These are phyloP conservation scores for Aspergillus thermomutatus DNA, from an alignment of 2,329 filamentous ascomycete species.

Conservation along the genomic window DNA sequence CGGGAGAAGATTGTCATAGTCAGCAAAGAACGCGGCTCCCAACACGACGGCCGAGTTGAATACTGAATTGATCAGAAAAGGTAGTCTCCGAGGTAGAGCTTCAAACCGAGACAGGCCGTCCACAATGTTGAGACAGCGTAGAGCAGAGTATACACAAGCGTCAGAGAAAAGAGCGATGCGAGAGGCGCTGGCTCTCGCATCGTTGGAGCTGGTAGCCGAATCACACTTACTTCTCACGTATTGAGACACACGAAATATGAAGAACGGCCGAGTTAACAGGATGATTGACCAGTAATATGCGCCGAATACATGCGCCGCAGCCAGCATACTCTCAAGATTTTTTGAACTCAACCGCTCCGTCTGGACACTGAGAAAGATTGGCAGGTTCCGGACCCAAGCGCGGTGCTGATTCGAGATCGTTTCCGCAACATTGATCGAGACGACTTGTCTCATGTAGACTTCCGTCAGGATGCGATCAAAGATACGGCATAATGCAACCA, in stretches of 20 bases:
- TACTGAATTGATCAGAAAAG: conserved; percentile 46
- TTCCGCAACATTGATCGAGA: conserved; percentile 41
- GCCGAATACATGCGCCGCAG: conserved; percentile 49
- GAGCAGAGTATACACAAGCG: conserved; percentile 45
- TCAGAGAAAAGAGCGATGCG: conserved; percentile 35
- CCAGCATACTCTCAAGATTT: conserved; percentile 36
- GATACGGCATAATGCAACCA: conserved; percentile 42
- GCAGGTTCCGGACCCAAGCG: conserved; percentile 40
- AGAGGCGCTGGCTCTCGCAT: conserved; percentile 24
- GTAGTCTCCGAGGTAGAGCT: conserved; percentile 41
- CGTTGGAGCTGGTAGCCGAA: conserved; percentile 9
- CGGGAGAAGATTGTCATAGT: conserved; percentile 40
- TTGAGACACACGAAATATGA: conserved; percentile 50
- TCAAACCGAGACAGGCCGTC: conserved; percentile 33
- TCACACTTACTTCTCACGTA: conserved; percentile 31
- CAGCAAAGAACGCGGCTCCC: conserved; percentile 45
- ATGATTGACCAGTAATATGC: conserved; percentile 56
- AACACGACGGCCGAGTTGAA: conserved; percentile 47
- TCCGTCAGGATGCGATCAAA: conserved; percentile 43
- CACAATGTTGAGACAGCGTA: conserved; percentile 40
- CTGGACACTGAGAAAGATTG: conserved; percentile 47
- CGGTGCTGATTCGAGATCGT: conserved; percentile 43
- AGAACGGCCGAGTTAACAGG: conserved; percentile 51
- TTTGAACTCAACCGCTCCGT: conserved; percentile 41
- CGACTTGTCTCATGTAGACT: conserved; percentile 43